Base-by-base conservation (phyloP, 208 protist species). In the Naegleria lovaniensis region DNA sequence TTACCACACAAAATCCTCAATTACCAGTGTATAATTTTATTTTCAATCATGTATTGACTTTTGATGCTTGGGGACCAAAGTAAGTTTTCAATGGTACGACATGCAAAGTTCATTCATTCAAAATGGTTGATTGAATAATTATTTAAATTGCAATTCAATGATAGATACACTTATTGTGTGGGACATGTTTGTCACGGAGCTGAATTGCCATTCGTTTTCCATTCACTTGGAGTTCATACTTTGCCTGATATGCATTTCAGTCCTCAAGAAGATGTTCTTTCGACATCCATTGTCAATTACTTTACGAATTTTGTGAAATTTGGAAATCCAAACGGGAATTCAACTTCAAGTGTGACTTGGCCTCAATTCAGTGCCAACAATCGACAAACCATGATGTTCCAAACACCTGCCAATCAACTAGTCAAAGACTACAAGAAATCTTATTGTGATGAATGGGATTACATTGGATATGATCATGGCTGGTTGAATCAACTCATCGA, bases 41-140 rank as follows among this genome's bases (percentile, higher is more conserved):
- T 6, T 89, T 58, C 25, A 25, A 89, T 25, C 29, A 89, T 67
- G 41, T 40, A 3, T 40, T 89, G n/a, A 40, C 48, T 67, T 89
- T 89, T 67, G 41, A 67, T 67, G 85, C 33, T 41, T 89, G 85
- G 85, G 85, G 85, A 67, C 43, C 41, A 38, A 88, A 51, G 43
- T 48, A 48, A 48, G 43, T 48, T n/a, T n/a, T n/a, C n/a, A n/a
- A n/a, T n/a, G n/a, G n/a, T n/a, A n/a, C n/a, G n/a, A n/a, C n/a
- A n/a, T n/a, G n/a, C n/a, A n/a, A n/a, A n/a, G n/a, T n/a, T n/a
- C n/a, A n/a, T n/a, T n/a, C n/a, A n/a, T n/a, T n/a, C n/a, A n/a
- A n/a, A n/a, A n/a, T n/a, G n/a, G n/a, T n/a, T n/a, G n/a, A n/a
- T n/a, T n/a, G n/a, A n/a, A n/a, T n/a, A n/a, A n/a, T n/a, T n/a